These are phyloP conservation scores for Aureobasidium sp. DNA, from an alignment of 2,329 filamentous ascomycete species.

Conservation along the genomic window DNA sequence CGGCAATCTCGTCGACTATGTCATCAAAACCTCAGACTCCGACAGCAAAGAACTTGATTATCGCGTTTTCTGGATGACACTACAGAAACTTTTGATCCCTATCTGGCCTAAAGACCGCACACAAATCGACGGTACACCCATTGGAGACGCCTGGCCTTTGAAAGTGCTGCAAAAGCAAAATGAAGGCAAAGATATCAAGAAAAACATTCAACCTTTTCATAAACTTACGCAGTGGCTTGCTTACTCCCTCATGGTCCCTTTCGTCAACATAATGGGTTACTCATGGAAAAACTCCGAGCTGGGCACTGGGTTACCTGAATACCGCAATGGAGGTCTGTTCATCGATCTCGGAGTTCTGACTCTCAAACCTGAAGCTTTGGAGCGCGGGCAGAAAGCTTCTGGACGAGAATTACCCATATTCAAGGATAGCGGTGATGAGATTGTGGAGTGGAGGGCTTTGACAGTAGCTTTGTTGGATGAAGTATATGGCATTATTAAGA, in stretches of 20 bases:
- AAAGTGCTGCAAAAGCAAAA: constrained; percentile 13
- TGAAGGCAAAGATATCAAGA: constrained; percentile 58
- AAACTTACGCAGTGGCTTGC: constrained; percentile 80
- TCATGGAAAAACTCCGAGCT: constrained; percentile 48
- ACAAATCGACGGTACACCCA: constrained; percentile 67
- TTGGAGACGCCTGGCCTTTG: constrained; percentile 88
- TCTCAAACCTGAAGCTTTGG: constrained; percentile 32
- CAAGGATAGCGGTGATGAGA: constrained; percentile 58
- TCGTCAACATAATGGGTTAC: constrained; percentile 44
- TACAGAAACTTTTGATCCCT: constrained; percentile 71
- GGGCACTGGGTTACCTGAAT: constrained; percentile 77
- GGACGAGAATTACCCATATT: constrained; percentile 60
- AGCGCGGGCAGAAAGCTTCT: constrained; percentile 55
- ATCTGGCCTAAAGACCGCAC: constrained; percentile 84
- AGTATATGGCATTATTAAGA: constrained; percentile 57
- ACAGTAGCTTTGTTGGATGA: constrained; percentile 63
- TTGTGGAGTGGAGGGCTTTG: constrained; percentile 64
- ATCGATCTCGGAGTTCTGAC: constrained; percentile 51
- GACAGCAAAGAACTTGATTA: constrained; percentile 66
- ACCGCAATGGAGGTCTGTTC: constrained; percentile 77
- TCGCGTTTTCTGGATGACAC: constrained; percentile 76
- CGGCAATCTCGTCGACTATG: constrained; percentile 84
- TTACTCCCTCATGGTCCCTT: constrained; percentile 74
- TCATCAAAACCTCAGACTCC: constrained; percentile 76
- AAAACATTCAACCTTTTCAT: constrained; percentile 51